These are phyloP conservation scores for Thermothelomyces thermophilus DNA, from an alignment of 2,329 filamentous ascomycete genomes.

Conservation along the genomic window DNA sequence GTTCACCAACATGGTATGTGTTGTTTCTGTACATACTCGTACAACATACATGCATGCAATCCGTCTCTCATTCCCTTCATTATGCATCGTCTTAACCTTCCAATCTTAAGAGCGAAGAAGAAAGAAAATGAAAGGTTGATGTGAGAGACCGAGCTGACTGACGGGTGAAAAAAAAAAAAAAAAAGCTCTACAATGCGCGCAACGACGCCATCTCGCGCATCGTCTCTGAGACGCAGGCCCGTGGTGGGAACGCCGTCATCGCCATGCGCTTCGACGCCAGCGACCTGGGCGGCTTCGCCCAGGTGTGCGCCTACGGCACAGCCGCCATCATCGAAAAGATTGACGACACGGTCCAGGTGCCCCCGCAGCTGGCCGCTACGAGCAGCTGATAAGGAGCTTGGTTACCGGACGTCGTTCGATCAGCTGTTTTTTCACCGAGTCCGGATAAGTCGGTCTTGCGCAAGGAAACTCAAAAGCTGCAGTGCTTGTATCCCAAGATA, in stretches of 20 bases:
- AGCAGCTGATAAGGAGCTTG: neutral
- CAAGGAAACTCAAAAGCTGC: too few species aligned
- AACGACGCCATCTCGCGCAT: constrained; percentile 52
- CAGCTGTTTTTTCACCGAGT: neutral
- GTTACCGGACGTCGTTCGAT: too few species aligned
- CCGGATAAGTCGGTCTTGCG: too few species aligned
- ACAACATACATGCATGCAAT: neutral
- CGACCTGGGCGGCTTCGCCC: constrained; percentile 49
- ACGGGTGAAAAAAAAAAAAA: neutral
- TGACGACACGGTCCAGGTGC: constrained; percentile 28
- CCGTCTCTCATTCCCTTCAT: neutral
- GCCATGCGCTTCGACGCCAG: constrained; percentile 52
- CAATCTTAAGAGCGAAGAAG: too few species aligned
- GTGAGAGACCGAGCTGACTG: too few species aligned
- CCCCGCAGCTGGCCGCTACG: constrained; percentile 23
- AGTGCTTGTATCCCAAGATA: too few species aligned
- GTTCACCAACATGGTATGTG: constrained; percentile 47
- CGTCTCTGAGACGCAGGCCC: constrained; percentile 49
- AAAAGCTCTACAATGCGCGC: constrained; percentile 47
- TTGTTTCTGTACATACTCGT: constrained; percentile 3
- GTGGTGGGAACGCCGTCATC: constrained; percentile 55
- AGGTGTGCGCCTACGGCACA: constrained; percentile 56
- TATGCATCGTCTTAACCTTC: neutral
- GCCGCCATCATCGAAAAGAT: constrained; percentile 52
- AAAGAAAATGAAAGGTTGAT: too few species aligned